Base-by-base conservation (phyloP, 257 asterid species). In the Euphrasia confusa region DNA sequence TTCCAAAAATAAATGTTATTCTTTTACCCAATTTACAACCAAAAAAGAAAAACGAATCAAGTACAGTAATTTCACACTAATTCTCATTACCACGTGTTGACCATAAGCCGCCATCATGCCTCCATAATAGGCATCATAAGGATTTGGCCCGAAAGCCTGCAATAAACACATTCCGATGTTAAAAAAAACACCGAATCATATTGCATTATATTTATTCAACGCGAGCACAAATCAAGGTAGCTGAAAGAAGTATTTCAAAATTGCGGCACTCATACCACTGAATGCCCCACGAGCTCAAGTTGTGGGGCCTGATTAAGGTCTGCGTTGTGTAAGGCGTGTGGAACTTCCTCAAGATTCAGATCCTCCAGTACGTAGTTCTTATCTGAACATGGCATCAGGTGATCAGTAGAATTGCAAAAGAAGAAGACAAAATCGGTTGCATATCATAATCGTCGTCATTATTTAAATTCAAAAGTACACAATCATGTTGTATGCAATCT, bases 51-150 rank as follows among this genome's bases (percentile, higher is more conserved):
- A 61, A 11, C 53, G 40, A 14, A 35, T 55, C 14, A 45, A 40
- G 42, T 32, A 30, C 2, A 62, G 24, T 30, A 49, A 21, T 3
- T 33, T 26, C 54, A 5, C 66, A 44, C 37, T 52, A 15, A 61
- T 58, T 15, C 61, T 42, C 15, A 85, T 45, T 85, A 85, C 96
- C 93, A 85, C 69, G 62, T 87, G 94, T 63, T 88, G 95, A 30
- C 94, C 95, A 75, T 80, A 87, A 66, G 88, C 78, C 61, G 90
- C 81, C 82, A 88, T 56, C 85, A 86, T 82, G 68, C 88, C 88
- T 60, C 93, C 96, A 64, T 77, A 82, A 73, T 71, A 83, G 35
- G 81, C 82, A 70, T 84, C 87, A 26, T 79, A 84, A 8, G 84
- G 84, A 72, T 73, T 74, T 50, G 91, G 30, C 21, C 83, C 84